phyloP scores from a whole-genome alignment of 768 basidiomycete genomes.

The Roridomyces roridus region DNA sequence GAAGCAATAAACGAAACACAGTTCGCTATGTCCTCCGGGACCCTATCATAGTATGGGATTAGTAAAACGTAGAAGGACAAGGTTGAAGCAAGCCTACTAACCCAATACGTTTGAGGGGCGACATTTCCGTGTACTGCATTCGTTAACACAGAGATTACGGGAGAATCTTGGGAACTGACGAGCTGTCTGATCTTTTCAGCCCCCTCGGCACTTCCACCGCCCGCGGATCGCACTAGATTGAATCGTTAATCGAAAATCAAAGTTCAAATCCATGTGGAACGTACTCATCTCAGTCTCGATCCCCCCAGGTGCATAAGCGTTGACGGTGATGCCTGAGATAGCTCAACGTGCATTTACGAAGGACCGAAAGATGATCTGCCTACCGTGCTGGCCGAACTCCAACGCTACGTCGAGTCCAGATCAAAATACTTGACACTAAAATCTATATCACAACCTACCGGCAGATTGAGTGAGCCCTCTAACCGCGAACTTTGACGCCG shows the following conservation, averaged over 20 bases:
- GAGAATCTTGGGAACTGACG: constrained; percentile 27
- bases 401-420: constrained; percentile 26
- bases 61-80: not conserved
- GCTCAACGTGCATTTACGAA: too few species aligned
- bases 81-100: not conserved
- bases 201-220: not conserved
- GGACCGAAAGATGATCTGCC: not conserved
- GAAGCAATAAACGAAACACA: constrained; percentile 38
- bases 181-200: not conserved
- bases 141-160: constrained; percentile 36
- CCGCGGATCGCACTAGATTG: not conserved
- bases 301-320: constrained; percentile 32
- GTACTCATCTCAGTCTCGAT: constrained; percentile 17
- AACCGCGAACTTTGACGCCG: constrained; percentile 29
- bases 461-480: constrained; percentile 47
- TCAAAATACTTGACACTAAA: not conserved
- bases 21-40: constrained; percentile 28
- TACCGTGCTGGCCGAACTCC: constrained; percentile 32
- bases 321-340: constrained; percentile 27
- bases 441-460: constrained; percentile 21
- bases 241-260: too few species aligned
- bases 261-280: not conserved
- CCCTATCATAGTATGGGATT: not conserved
- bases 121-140: not conserved
- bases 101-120: constrained; percentile 6